Evolutionary conservation across 306 rosid genomes (phyloP).

Genomic region (Lathyrus sativus): DNA sequence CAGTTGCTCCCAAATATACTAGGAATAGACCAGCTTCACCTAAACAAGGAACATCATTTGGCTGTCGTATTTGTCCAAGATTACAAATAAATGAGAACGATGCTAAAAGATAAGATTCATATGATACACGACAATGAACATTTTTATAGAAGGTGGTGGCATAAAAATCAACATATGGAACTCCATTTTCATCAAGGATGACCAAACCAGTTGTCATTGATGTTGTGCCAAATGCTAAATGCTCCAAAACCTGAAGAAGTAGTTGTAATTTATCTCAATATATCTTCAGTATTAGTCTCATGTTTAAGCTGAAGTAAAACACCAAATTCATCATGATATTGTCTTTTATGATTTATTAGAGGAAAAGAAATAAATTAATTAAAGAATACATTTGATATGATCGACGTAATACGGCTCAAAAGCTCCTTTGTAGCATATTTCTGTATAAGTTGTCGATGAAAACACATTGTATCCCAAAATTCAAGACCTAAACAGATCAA

Average conservation of each 20-base stretch:
- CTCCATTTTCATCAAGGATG: constrained; percentile 75
- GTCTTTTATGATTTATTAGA: no score
- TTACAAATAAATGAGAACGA: constrained; percentile 29
- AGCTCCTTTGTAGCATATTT: no score
- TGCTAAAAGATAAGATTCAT: constrained; percentile 13
- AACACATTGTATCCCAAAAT: no score
- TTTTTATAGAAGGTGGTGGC: background rate
- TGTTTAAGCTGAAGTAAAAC: no score
- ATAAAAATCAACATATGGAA: constrained; percentile 55
- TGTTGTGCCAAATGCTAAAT: constrained; percentile 69
- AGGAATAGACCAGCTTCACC: constrained; percentile 86
- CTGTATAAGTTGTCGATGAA: no score
- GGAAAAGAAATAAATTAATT: no score
- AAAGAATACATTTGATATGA: no score
- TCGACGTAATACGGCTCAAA: no score
- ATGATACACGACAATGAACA: constrained; percentile 22
- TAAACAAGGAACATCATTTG: constrained; percentile 67
- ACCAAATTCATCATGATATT: no score
- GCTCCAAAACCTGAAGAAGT: constrained; percentile 92
- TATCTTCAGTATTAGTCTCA: no score
- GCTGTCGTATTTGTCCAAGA: constrained; percentile 53
- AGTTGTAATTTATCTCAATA: no score
- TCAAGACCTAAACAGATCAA: no score
- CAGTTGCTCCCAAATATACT: constrained; percentile 67
- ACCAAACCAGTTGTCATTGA: constrained; percentile 74